These are phyloP conservation scores for Apiospora arundinis DNA, from an alignment of 2,329 filamentous ascomycete genomes.

Conservation along the genomic window DNA sequence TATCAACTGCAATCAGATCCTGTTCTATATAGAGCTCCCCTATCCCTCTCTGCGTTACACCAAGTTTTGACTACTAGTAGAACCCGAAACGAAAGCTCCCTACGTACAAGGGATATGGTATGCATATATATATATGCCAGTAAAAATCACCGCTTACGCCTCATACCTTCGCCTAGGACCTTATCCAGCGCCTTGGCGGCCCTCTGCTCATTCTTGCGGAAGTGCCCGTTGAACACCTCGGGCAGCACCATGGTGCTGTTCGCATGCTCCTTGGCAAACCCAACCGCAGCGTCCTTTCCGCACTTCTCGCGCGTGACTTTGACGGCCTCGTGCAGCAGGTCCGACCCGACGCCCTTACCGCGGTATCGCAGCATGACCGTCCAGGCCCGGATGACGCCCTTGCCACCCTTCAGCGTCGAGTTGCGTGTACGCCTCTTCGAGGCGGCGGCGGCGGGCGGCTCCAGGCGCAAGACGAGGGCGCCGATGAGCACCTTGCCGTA, in stretches of 20 bases:
- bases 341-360: conserved; percentile 72
- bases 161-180: conserved; percentile 54
- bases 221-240: conserved; percentile 64
- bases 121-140: conserved; percentile 3
- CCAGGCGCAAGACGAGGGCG: conserved; percentile 71
- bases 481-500: conserved; percentile 75
- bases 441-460: conserved; percentile 43
- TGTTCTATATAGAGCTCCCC: background rate
- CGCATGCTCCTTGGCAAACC: conserved; percentile 79
- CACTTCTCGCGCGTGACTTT: conserved; percentile 70
- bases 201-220: conserved; percentile 64
- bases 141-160: conserved; percentile 51
- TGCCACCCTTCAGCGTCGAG: conserved; percentile 60
- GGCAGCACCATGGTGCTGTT: conserved; percentile 72
- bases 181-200: conserved; percentile 60
- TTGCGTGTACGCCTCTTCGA: conserved; percentile 34
- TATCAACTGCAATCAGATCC: conserved; percentile 12
- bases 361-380: conserved; percentile 75
- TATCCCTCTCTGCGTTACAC: background rate
- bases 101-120: background rate
- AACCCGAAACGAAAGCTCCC: conserved; percentile 20
- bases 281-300: conserved; percentile 69
- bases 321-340: conserved; percentile 76
- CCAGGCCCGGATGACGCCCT: conserved; percentile 81
- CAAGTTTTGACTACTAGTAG: background rate